Conservation (phyloP, 768 basidiomycete genomes). For the Terana coerulea region DNA sequence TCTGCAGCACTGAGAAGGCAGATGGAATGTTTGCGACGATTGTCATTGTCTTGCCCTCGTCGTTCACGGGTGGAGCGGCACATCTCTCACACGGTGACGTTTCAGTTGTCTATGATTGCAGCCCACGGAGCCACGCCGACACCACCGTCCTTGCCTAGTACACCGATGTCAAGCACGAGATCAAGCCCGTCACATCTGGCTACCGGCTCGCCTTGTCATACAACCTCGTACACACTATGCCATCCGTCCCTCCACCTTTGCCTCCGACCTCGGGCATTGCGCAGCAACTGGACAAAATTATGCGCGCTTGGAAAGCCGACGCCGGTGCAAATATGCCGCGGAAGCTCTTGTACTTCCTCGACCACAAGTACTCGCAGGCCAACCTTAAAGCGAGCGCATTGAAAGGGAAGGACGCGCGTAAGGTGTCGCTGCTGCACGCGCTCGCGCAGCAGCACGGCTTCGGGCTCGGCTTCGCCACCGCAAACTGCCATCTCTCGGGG, state of each 20-base stretch:
- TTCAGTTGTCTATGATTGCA: constrained; percentile 34
- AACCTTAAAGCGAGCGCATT: constrained; percentile 28
- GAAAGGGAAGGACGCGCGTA: constrained; percentile 37
- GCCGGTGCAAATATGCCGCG: constrained; percentile 18
- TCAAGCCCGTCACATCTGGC: constrained; percentile 45
- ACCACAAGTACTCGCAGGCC: constrained; percentile 32
- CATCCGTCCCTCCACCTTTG: constrained; percentile 23
- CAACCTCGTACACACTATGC: constrained; percentile 42
- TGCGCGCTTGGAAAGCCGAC: constrained; percentile 32
- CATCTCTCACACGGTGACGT: constrained; percentile 37
- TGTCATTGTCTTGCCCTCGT: constrained; percentile 43
- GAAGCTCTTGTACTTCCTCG: constrained; percentile 30
- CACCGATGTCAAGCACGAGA: constrained; percentile 48
- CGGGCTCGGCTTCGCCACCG: constrained; percentile 33
- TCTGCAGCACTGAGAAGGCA: constrained; percentile 43
- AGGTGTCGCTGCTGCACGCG: constrained; percentile 27
- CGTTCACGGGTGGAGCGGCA: constrained; percentile 40
- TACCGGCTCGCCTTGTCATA: constrained; percentile 49
- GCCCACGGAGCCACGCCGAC: constrained; percentile 25
- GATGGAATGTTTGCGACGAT: constrained; percentile 51
- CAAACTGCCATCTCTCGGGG: constrained; percentile 28
- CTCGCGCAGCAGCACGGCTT: constrained; percentile 34
- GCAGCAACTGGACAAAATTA: constrained; percentile 21
- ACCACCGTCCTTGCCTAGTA: constrained; percentile 48
- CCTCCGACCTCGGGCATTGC: constrained; percentile 27